phyloP scores from a whole-genome alignment of 2,329 filamentous ascomycete species.

The Emergomyces orientalis region DNA sequence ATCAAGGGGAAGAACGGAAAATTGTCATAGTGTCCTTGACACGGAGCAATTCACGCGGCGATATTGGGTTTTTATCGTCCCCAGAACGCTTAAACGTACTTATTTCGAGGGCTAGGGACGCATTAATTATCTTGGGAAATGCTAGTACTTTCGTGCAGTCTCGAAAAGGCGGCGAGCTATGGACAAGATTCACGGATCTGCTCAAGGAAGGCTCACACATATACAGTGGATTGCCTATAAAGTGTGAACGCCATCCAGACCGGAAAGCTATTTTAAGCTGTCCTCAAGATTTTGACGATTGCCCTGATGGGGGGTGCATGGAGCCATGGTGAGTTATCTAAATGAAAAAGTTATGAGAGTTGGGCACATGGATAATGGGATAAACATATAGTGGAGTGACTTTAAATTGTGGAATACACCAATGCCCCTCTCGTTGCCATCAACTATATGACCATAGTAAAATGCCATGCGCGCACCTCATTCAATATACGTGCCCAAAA shows the following conservation, averaged over 20 bases:
- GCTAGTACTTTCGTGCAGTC: conserved; percentile 55
- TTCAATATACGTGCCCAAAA: conserved; percentile 43
- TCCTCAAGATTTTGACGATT: conserved; percentile 53
- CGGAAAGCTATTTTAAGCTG: conserved; percentile 39
- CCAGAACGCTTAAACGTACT: conserved; percentile 62
- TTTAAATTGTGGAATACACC: conserved; percentile 51
- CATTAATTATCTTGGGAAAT: conserved; percentile 61
- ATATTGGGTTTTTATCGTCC: conserved; percentile 62
- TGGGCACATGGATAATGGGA: not conserved
- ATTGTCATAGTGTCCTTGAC: conserved; percentile 62
- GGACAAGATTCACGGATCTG: conserved; percentile 49
- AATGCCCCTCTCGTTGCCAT: conserved; percentile 55
- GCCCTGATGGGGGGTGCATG: conserved; percentile 61
- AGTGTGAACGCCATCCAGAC: conserved; percentile 52
- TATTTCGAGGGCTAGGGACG: conserved; percentile 56
- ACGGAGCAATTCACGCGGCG: conserved; percentile 51
- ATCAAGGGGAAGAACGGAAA: conserved; percentile 67
- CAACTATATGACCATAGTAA: conserved; percentile 50
- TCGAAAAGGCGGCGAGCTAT: conserved; percentile 48
- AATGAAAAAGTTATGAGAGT: not conserved
- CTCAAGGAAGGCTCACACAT: conserved; percentile 46
- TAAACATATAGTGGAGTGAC: not conserved
- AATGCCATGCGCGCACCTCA: conserved; percentile 37
- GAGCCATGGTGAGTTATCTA: conserved; percentile 48
- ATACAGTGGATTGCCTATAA: conserved; percentile 52